Percentiles rank a stretch among this genome's conserved stretches.
phyloP scores from a whole-genome alignment of 1,139 yeast genomes.

The Petasospora fabianii region DNA sequence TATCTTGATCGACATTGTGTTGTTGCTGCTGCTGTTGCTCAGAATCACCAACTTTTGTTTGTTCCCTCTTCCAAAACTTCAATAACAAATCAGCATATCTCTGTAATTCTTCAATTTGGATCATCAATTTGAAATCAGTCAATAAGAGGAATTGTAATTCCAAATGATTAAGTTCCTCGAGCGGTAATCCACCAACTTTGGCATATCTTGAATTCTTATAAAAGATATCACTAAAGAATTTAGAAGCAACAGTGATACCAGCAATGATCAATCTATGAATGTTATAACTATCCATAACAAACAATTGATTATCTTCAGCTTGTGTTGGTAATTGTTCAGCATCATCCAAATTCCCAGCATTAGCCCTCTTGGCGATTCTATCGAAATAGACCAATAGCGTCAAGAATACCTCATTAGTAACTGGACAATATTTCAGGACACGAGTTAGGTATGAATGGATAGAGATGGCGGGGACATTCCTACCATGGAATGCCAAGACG shows the following conservation, averaged over 20 bases:
- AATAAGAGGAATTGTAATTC: conserved; percentile 85
- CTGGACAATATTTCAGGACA: conserved; percentile 94
- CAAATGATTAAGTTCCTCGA: conserved; percentile 87
- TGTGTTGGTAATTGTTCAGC: conserved; percentile 24
- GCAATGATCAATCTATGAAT: conserved; percentile 91
- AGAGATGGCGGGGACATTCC: conserved; percentile 91
- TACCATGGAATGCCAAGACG: conserved; percentile 90
- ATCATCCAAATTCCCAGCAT: conserved; percentile 39
- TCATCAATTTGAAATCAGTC: conserved; percentile 74
- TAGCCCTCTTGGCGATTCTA: conserved; percentile 86
- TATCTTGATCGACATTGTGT: background rate
- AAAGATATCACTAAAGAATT: conserved; percentile 92
- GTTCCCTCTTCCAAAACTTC: conserved; percentile 79
- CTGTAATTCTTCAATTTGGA: conserved; percentile 86
- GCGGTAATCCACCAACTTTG: conserved; percentile 94
- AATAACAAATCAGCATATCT: conserved; percentile 83
- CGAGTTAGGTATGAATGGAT: conserved; percentile 85
- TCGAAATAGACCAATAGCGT: conserved; percentile 91
- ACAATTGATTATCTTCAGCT: conserved; percentile 45
- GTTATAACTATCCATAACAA: conserved; percentile 94
- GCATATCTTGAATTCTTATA: conserved; percentile 96
- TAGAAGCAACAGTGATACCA: conserved; percentile 95
- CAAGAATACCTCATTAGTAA: conserved; percentile 92
- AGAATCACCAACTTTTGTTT: conserved; percentile 14
- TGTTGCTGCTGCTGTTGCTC: conserved; percentile 1